phyloP scores from a whole-genome alignment of 2,329 filamentous ascomycete species.

The Phialocephala sp. region DNA sequence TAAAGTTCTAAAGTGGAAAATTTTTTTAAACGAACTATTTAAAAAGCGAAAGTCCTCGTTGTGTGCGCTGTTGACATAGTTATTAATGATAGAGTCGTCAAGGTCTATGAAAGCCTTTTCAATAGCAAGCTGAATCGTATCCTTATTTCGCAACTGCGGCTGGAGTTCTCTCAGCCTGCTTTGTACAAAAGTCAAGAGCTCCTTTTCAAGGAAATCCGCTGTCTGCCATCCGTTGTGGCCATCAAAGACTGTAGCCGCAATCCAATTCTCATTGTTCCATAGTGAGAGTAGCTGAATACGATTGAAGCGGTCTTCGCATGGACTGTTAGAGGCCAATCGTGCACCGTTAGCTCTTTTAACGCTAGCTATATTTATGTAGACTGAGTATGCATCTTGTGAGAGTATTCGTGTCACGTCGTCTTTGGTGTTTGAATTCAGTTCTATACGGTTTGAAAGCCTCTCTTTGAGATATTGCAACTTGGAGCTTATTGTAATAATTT shows the following conservation, averaged over 20 bases:
- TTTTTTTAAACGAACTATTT: no score
- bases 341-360: constrained; percentile 13
- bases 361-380: neutral
- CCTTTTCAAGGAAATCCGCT: constrained; percentile 10
- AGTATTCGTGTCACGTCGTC: constrained; percentile 11
- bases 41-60: no score
- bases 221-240: constrained; percentile 13
- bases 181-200: constrained; percentile 5
- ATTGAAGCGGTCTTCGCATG: constrained; percentile 7
- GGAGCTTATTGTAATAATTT: no score
- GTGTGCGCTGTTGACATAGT: no score
- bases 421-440: neutral
- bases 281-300: constrained; percentile 1
- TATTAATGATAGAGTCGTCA: constrained; percentile 12
- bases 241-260: constrained; percentile 11
- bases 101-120: constrained; percentile 10
- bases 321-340: constrained; percentile 8
- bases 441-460: no score
- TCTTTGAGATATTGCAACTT: no score
- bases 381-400: constrained; percentile 28
- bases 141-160: neutral
- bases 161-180: neutral
- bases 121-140: neutral
- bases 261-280: constrained; percentile 15
- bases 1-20: no score